Evolutionary conservation across 2,329 filamentous ascomycete genomes (phyloP).

Genomic region (Knufia petricola): DNA sequence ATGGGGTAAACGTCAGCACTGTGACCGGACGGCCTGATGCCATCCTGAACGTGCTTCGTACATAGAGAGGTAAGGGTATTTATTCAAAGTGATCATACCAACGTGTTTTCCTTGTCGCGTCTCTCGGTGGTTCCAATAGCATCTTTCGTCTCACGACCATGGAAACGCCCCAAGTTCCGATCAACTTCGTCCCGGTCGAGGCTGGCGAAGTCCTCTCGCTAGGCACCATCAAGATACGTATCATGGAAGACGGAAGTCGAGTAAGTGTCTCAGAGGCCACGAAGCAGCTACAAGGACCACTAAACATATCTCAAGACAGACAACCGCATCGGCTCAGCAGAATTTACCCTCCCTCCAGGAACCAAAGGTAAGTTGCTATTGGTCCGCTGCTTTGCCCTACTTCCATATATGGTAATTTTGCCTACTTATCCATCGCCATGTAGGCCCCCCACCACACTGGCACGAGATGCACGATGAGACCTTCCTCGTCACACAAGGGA

Average conservation of each 20-base stretch:
- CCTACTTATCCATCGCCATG: no score
- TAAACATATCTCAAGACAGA: conserved; percentile 4
- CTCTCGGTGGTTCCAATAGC: no score
- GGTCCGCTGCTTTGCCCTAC: no score
- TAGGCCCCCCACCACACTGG: conserved; percentile 21
- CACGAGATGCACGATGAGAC: conserved; percentile 45
- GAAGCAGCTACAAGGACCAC: neutral
- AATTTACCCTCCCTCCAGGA: conserved; percentile 21
- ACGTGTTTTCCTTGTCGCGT: no score
- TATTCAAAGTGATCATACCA: no score
- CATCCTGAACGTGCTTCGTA: no score
- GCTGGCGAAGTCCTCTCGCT: conserved; percentile 42
- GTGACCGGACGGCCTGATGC: no score
- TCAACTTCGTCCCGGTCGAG: conserved; percentile 41
- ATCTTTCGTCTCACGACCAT: no score
- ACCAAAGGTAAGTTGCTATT: no score
- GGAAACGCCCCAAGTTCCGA: conserved; percentile 22
- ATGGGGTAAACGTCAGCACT: no score
- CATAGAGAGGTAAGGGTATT: no score
- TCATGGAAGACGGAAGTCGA: conserved; percentile 44
- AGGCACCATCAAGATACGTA: conserved; percentile 40
- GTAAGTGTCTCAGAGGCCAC: conserved; percentile 31
- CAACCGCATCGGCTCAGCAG: conserved; percentile 17
- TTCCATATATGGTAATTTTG: no score
- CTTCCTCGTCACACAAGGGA: conserved; percentile 41